Base-by-base conservation (phyloP, 768 basidiomycete species). In the Tricholoma matsutake region DNA sequence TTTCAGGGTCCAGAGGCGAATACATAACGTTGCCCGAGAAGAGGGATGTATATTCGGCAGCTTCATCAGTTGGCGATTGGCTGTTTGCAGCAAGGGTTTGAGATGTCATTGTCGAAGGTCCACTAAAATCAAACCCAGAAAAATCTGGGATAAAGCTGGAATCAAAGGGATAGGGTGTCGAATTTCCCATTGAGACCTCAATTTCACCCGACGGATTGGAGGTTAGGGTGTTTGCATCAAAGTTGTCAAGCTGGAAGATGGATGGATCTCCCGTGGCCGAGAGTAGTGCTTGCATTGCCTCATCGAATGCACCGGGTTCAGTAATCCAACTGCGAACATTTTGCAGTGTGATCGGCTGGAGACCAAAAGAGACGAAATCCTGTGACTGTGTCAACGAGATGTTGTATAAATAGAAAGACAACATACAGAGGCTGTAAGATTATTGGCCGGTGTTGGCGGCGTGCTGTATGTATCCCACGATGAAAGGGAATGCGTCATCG, bases 121-220 rank as follows among this genome's bases (percentile, higher is more conserved):
- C n/a, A 8, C 16, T 31, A n/a, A 53, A 31, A 53, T 32, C 29
- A 53, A 32, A 53, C 31, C 8, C 29, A 18, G 51, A 52, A 14
- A 49, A 49, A 14, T 49, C 47, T 6, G 51, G 31, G 29, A 53
- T 31, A 31, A 53, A 31, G 25, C 5, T 28, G 25, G 47, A 25
- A 53, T 53, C 29, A 66, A 53, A 61, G 62, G 28, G 45, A 59
- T 25, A 45, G n/a, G 32, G 45, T 51, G 25, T 14, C 20, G 67
- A 18, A 47, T 71, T 65, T 32, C 72, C 72, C 65, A 74, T 58
- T 18, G 71, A 77, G 4, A 81, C 64, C 54, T 80, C 75, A 35
- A 81, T 65, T 43, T 77, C 72, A 3, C 75, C 77, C 11, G 63
- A 64, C 2, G 81, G 79, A 28, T 73, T 70, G 32, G 70, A 60